These are phyloP conservation scores for Austroboletus festivus DNA, from an alignment of 768 basidiomycete genomes.

Conservation along the genomic window DNA sequence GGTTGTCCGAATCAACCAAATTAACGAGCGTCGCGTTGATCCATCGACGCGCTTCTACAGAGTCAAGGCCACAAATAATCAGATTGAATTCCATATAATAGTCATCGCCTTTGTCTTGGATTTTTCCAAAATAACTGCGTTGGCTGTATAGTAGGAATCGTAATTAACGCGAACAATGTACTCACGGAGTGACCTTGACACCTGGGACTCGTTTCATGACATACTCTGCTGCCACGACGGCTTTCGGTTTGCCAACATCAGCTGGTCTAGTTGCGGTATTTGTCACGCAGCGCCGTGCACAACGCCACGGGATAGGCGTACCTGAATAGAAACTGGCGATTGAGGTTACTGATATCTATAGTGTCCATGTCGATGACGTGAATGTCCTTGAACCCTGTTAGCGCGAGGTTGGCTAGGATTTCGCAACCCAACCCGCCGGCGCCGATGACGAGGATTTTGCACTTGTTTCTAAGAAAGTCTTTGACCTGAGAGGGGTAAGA, in stretches of 20 bases:
- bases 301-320: slow-evolving; percentile 28
- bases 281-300: background rate
- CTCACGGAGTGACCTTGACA: slow-evolving; percentile 94
- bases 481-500: slow-evolving; percentile 60
- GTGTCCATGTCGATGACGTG: slow-evolving; percentile 99
- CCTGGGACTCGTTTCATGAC: slow-evolving; percentile 96
- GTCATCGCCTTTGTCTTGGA: slow-evolving; percentile 93
- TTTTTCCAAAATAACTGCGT: slow-evolving; percentile 89
- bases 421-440: slow-evolving; percentile 98
- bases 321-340: slow-evolving; percentile 98
- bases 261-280: slow-evolving; percentile 50
- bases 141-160: slow-evolving; percentile 9
- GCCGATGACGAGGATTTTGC: slow-evolving; percentile 96
- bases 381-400: slow-evolving; percentile 96
- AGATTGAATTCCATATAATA: slow-evolving; percentile 98
- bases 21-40: slow-evolving; percentile 97
- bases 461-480: slow-evolving; percentile 73
- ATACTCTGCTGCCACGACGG: slow-evolving; percentile 90
- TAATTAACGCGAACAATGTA: slow-evolving; percentile 12
- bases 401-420: slow-evolving; percentile 92
- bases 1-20: slow-evolving; percentile 88
- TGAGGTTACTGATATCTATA: slow-evolving; percentile 98
- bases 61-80: slow-evolving; percentile 95
- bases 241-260: slow-evolving; percentile 94
- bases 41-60: slow-evolving; percentile 96